phyloP scores from a whole-genome alignment of 495 filamentous ascomycete species.

The Daldinia childiae region DNA sequence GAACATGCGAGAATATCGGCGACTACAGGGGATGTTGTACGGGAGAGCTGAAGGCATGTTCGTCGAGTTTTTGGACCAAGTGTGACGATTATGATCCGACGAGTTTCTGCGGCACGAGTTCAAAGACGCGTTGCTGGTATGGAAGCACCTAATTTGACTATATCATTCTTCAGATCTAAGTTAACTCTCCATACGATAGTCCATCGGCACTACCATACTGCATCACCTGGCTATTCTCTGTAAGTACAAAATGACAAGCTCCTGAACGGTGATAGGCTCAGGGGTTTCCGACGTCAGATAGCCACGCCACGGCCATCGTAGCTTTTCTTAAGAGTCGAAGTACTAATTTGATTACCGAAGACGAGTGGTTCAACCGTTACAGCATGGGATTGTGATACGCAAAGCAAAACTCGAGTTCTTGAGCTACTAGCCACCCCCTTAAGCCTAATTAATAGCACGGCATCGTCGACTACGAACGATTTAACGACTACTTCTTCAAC shows the following conservation, averaged over 20 bases:
- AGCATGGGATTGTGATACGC: conserved; percentile 31
- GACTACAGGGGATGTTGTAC: conserved; percentile 33
- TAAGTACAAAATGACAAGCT: conserved; percentile 9
- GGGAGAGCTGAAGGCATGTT: conserved; percentile 26
- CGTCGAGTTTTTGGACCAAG: conserved; percentile 33
- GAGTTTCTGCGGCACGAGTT: conserved; percentile 14
- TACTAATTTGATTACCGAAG: conserved; percentile 21
- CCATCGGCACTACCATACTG: conserved; percentile 29
- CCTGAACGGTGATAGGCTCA: not conserved
- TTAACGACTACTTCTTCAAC: conserved; percentile 7
- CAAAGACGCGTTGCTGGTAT: conserved; percentile 38
- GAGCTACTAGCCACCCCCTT: conserved; percentile 34
- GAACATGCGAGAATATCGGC: conserved; percentile 34
- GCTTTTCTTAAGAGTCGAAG: not conserved
- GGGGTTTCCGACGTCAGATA: not conserved
- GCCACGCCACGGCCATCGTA: not conserved
- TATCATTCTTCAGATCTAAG: not conserved
- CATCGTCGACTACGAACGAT: conserved; percentile 6
- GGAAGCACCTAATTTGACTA: not conserved
- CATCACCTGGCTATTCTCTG: conserved; percentile 37
- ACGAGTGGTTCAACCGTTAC: conserved; percentile 28
- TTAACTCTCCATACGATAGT: conserved; percentile 13
- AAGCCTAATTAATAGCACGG: conserved; percentile 23
- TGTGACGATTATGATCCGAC: conserved; percentile 37
- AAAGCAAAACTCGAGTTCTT: conserved; percentile 25